Conservation (phyloP, 805 yeast genomes). For the Kregervanrija delftensis region DNA sequence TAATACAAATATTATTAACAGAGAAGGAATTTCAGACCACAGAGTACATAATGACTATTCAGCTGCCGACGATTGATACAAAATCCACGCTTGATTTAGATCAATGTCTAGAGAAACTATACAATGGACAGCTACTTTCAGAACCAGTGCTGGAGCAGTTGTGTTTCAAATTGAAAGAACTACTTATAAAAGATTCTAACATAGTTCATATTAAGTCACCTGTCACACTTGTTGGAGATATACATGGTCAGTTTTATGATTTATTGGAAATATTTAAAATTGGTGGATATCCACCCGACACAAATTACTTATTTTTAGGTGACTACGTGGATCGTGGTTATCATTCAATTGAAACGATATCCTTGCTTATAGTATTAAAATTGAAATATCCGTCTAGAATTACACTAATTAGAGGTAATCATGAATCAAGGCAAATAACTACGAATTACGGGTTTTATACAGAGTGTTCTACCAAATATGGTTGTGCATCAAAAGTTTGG, state of each 20-base stretch:
- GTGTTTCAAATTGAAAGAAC: constrained; percentile 78
- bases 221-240: constrained; percentile 93
- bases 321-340: constrained; percentile 96
- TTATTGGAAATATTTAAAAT: constrained; percentile 85
- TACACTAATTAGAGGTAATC: constrained; percentile 85
- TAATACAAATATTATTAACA: no score
- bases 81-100: constrained; percentile 46
- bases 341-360: constrained; percentile 88
- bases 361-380: constrained; percentile 73
- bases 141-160: constrained; percentile 64
- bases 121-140: constrained; percentile 59
- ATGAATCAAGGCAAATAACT: constrained; percentile 93
- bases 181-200: constrained; percentile 73
- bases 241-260: constrained; percentile 96
- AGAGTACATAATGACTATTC: no score
- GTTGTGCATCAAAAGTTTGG: constrained; percentile 73
- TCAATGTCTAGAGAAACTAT: constrained; percentile 59
- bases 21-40: no score
- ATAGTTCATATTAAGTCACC: constrained; percentile 82
- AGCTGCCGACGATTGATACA: constrained; percentile 4
- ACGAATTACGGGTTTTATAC: constrained; percentile 96
- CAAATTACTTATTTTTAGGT: constrained; percentile 88
- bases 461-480: constrained; percentile 88
- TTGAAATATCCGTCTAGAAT: constrained; percentile 84
- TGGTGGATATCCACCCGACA: constrained; percentile 90